Conservation (phyloP, 2,329 filamentous ascomycete species). For the Trichoderma sp. region DNA sequence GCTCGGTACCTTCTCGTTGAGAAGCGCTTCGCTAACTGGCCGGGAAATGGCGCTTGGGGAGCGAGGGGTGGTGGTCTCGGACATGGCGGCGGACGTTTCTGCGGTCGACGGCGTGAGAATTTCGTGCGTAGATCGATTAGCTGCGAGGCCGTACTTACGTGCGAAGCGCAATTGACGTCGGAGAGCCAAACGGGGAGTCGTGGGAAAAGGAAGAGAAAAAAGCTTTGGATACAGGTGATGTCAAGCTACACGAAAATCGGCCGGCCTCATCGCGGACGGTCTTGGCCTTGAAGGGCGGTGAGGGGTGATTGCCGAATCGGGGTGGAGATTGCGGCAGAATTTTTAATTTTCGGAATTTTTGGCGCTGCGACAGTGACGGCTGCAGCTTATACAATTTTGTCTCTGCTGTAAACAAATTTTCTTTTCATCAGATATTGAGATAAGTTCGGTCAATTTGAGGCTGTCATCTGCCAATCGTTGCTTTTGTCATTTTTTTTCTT, state of each 20-base stretch:
- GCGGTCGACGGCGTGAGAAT: neutral
- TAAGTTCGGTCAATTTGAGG: neutral
- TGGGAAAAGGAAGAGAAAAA: slow-evolving; percentile 29
- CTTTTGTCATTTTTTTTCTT: slow-evolving; percentile 13
- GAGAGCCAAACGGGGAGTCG: slow-evolving; percentile 33
- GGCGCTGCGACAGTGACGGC: slow-evolving; percentile 30
- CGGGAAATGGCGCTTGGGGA: slow-evolving; percentile 69
- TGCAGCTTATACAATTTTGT: slow-evolving; percentile 7
- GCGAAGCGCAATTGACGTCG: slow-evolving; percentile 32
- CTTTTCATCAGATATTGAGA: slow-evolving; percentile 6
- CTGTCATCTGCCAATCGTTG: neutral
- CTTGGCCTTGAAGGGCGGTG: slow-evolving; percentile 51
- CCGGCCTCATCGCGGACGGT: slow-evolving; percentile 42
- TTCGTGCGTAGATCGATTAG: neutral
- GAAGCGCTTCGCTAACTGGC: slow-evolving; percentile 94
- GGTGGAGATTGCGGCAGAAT: slow-evolving; percentile 49
- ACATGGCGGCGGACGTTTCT: slow-evolving; percentile 49
- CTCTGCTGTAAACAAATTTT: slow-evolving; percentile 7
- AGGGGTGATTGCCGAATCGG: slow-evolving; percentile 34
- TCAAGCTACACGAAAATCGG: slow-evolving; percentile 45
- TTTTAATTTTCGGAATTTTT: slow-evolving; percentile 47
- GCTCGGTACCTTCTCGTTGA: slow-evolving; percentile 91
- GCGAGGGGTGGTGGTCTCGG: slow-evolving; percentile 55
- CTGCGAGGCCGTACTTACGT: slow-evolving; percentile 2
- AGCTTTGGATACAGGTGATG: slow-evolving; percentile 43